Conservation (phyloP, 257 asterid genomes). For the Plantago elongata region DNA sequence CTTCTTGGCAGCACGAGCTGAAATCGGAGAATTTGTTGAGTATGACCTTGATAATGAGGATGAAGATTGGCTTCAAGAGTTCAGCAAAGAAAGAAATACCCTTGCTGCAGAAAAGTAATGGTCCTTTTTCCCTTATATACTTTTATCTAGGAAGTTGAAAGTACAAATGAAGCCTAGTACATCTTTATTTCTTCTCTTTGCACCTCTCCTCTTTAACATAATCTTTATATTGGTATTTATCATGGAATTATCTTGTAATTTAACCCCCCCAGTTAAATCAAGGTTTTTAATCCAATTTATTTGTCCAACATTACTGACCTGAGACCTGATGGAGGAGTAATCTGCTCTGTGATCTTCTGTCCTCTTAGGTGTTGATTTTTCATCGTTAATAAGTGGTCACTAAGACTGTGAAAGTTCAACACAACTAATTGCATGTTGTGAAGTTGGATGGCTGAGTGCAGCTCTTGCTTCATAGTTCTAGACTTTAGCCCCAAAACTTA, state of each 20-base stretch:
- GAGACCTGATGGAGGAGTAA: background rate
- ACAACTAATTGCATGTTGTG: background rate
- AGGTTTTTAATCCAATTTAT: too few species aligned
- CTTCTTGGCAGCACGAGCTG: conserved; percentile 75
- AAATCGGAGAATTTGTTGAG: conserved; percentile 96
- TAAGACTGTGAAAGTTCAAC: background rate
- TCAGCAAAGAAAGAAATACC: conserved; percentile 65
- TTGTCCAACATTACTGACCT: too few species aligned
- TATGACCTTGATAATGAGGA: conserved; percentile 99
- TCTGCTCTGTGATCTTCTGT: too few species aligned
- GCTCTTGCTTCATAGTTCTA: conserved; percentile 3
- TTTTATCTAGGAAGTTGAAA: conserved; percentile 5
- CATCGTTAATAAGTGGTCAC: background rate
- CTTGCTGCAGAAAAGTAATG: conserved; percentile 74
- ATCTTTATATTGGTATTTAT: background rate
- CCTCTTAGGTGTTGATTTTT: too few species aligned
- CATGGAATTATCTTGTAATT: too few species aligned
- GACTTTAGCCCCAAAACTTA: conserved; percentile 6
- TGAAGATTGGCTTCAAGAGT: conserved; percentile 92
- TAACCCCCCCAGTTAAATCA: too few species aligned
- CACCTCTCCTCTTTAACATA: conserved; percentile 3
- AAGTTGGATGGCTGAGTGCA: background rate
- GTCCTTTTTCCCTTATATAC: conserved; percentile 19
- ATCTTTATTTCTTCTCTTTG: background rate
- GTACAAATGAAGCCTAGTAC: background rate